These are phyloP conservation scores for Fonsecaea erecta DNA, from an alignment of 2,329 filamentous ascomycete species.

Conservation along the genomic window DNA sequence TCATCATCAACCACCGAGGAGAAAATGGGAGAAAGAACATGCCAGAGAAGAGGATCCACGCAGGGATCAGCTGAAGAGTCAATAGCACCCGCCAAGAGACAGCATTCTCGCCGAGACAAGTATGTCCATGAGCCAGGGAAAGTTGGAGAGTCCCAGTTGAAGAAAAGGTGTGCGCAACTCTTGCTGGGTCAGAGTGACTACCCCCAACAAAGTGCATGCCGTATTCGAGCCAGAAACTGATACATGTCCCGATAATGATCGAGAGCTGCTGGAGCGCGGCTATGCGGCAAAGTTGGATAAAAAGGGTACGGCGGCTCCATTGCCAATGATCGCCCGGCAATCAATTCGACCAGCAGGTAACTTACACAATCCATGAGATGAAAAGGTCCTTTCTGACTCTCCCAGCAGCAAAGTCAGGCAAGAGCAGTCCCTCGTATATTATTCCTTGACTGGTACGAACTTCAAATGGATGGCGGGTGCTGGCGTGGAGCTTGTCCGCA, in stretches of 20 bases:
- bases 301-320: neutral
- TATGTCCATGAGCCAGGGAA: slow-evolving; percentile 40
- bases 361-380: neutral
- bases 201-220: slow-evolving; percentile 10
- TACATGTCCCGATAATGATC: slow-evolving; percentile 51
- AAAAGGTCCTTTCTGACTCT: neutral
- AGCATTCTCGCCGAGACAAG: neutral
- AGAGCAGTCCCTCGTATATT: neutral
- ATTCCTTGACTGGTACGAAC: neutral
- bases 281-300: neutral
- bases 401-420: neutral
- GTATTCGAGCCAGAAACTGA: slow-evolving; percentile 52
- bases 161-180: neutral
- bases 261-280: slow-evolving; percentile 47
- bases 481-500: neutral
- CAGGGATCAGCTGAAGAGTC: slow-evolving; percentile 71
- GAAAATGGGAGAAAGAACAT: slow-evolving; percentile 80
- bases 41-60: slow-evolving; percentile 67
- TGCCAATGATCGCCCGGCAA: neutral
- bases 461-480: neutral
- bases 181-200: slow-evolving; percentile 10
- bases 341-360: neutral
- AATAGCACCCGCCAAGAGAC: slow-evolving; percentile 71
- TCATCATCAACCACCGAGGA: slow-evolving; percentile 71
- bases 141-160: neutral